A percentile compares a stretch with the other conserved stretches of the same genome.
phyloP scores from a whole-genome alignment of 805 yeast genomes.

The Candida vartiovaarae region DNA sequence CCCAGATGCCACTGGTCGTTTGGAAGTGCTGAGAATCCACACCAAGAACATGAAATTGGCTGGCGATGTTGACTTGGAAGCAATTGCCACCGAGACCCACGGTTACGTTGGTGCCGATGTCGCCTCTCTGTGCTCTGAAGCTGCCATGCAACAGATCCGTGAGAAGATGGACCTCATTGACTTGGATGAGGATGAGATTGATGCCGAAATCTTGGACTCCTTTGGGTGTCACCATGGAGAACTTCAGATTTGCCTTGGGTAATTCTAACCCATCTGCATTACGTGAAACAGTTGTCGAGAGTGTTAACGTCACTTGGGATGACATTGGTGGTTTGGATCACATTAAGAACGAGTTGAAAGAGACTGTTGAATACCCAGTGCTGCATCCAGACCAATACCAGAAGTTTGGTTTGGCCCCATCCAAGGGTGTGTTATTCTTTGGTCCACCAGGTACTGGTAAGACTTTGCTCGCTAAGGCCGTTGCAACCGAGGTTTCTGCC shows the following conservation, averaged over 20 bases:
- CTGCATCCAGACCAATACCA: constrained; percentile 82
- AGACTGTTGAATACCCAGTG: constrained; percentile 93
- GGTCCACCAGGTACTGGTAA: constrained; percentile 99
- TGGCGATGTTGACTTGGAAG: constrained; percentile 91
- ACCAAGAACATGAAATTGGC: constrained; percentile 97
- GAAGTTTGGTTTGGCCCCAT: constrained; percentile 51
- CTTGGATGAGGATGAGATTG: constrained; percentile 92
- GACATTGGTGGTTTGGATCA: constrained; percentile 93
- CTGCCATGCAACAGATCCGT: constrained; percentile 99
- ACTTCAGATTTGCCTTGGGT: constrained; percentile 95
- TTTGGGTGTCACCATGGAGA: constrained; percentile 97
- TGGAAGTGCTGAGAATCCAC: constrained; percentile 94
- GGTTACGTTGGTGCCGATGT: constrained; percentile 99
- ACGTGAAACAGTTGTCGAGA: constrained; percentile 98
- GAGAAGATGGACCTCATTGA: constrained; percentile 99
- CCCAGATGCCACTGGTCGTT: constrained; percentile 98
- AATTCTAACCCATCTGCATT: constrained; percentile 98
- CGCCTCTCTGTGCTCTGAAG: constrained; percentile 98
- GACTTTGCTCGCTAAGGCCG: constrained; percentile 91
- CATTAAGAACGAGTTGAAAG: constrained; percentile 88
- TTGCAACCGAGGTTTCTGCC: constrained; percentile 89
- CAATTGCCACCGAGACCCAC: constrained; percentile 95
- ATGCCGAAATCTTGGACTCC: constrained; percentile 96
- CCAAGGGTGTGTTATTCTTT: constrained; percentile 82
- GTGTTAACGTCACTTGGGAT: constrained; percentile 92